Evolutionary conservation across 2,329 filamentous ascomycete genomes (phyloP).

Genomic region (Coleophoma eucalyptorum): DNA sequence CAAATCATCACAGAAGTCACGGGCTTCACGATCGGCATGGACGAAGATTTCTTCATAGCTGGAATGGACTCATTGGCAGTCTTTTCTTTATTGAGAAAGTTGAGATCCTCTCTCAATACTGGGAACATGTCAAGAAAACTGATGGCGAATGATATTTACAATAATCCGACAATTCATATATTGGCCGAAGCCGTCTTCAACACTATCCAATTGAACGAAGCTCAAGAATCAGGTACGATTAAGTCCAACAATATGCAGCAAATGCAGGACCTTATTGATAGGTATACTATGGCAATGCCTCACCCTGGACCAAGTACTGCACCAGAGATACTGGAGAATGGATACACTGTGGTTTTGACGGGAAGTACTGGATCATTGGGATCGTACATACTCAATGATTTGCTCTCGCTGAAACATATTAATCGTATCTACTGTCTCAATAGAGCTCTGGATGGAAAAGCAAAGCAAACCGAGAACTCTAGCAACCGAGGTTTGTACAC

Average conservation of each 20-base stretch:
- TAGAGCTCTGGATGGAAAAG: constrained; percentile 19
- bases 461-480: constrained; percentile 10
- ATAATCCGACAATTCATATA: background rate
- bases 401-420: constrained; percentile 27
- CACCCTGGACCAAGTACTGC: no score
- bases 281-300: no score
- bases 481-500: constrained; percentile 33
- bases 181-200: no score
- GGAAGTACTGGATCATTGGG: constrained; percentile 46
- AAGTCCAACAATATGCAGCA: no score
- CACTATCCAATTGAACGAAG: no score
- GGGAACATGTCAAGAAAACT: background rate
- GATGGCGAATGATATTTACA: background rate
- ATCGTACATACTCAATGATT: constrained; percentile 38
- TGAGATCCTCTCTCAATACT: background rate
- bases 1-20: constrained; percentile 22
- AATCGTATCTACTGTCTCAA: constrained; percentile 44
- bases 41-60: background rate
- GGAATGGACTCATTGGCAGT: constrained; percentile 5
- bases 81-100: background rate
- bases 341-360: constrained; percentile 22
- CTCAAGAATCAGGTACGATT: no score
- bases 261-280: no score
- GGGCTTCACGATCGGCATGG: constrained; percentile 19
- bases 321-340: no score